Conservation (phyloP, 2,329 filamentous ascomycete genomes). For the Fusarium circinatum region DNA sequence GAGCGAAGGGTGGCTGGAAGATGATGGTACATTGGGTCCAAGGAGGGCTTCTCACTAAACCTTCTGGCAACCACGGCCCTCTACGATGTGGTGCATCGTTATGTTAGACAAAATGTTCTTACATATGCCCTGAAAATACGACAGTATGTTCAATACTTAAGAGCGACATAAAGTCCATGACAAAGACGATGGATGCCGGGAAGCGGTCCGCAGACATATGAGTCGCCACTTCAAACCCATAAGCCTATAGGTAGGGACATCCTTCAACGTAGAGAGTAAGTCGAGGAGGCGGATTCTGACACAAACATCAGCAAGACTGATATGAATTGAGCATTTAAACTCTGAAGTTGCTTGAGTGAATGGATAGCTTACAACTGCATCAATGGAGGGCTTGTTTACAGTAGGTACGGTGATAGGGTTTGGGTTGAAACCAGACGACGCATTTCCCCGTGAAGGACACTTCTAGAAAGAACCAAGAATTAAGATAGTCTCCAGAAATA, state of each 20-base stretch:
- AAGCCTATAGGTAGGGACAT: neutral
- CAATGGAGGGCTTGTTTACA: neutral
- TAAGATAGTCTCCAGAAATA: neutral
- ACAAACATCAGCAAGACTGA: neutral
- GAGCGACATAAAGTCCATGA: neutral
- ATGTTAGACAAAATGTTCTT: neutral
- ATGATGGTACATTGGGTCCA: neutral
- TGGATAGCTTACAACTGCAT: neutral
- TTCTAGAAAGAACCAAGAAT: neutral
- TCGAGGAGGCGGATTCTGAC: neutral
- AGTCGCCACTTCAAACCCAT: neutral
- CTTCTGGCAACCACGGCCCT: neutral
- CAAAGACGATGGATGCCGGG: neutral
- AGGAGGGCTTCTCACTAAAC: neutral
- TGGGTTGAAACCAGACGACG: neutral
- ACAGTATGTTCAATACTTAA: neutral
- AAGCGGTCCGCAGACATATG: neutral
- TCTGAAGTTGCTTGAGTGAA: neutral
- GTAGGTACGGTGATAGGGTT: neutral
- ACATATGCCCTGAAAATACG: neutral
- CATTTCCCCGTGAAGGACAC: neutral
- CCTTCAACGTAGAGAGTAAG: neutral
- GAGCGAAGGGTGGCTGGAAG: neutral
- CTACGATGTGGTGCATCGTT: neutral
- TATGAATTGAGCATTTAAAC: neutral